Base-by-base conservation (phyloP, 257 asterid species). In the Jacaranda mimosifolia region DNA sequence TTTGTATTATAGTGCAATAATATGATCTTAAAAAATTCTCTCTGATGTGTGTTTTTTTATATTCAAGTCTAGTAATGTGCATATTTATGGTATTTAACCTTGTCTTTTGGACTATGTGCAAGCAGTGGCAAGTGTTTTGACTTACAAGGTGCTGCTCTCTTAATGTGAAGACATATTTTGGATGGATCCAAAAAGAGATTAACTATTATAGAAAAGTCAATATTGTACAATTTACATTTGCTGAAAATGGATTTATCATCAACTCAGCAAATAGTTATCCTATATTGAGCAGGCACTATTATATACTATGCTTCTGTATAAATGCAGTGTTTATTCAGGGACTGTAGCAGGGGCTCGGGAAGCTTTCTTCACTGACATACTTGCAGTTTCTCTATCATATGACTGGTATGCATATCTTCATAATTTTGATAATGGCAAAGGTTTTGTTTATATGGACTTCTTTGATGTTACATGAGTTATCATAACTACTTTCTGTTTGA, bases 321-420 rank as follows among this genome's bases (percentile, higher is more conserved):
- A 62, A 62, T 80, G 84, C 89, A 91, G 97, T 66, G 79, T 89
- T 48, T 93, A 93, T 86, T 93, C 98, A 10, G 98, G 96, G 72
- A 91, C 97, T 6, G 98, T 93, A 43, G 98, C 89, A 32, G 98
- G 98, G 59, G 98, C 98, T 43, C 91, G 98, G 4, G 98, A 93
- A 84, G 97, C 96, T 62, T 93, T 91, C 83, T 84, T 93, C 69
- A 76, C 83, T 79, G 91, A 82, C 62, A 72, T 91, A 79, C 96
- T 96, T 65, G 78, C 96, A 68, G 82, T 93, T 39, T 91, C 98
- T 77, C 2, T 93, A 60, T 93, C 98, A 63, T 91, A 91, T 76
- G 86, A 90, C 77, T 93, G 98, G 98, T 93, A 87, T 63, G 75
- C 63, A 9, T 13, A 26, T 71, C 60, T 65, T 15, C 58, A 26